Base-by-base conservation (phyloP, 2,329 filamentous ascomycete genomes). In the Alternaria novae-zelandiae region DNA sequence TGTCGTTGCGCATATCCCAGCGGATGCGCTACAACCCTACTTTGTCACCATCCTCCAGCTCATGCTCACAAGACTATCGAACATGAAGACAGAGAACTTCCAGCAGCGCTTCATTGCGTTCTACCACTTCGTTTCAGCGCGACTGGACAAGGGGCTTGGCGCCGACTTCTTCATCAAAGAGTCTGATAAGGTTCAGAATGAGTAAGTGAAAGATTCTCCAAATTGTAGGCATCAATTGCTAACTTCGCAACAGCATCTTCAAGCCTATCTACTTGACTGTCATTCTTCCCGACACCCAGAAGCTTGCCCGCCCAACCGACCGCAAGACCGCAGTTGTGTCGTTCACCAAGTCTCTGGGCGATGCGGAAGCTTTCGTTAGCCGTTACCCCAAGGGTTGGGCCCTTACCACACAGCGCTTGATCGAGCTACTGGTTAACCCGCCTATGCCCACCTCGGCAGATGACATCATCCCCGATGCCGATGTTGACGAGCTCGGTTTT, bases 401-500 rank as follows among this genome's bases (percentile, higher is more conserved):
- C 5, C 91, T 93, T 78, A 97, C 94, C 4, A 96, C 93, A 77
- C 92, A 95, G 77, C 90, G 91, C n/a, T 85, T 99, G 63, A 86
- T 99, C 45, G 93, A 95, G 72, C 86, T 98, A 13, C 86, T 99
- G 8, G 91, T 95, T 77, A 96, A 97, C 80, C 93, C 95, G 25
- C 94, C 95, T 36, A 87, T 95, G 5, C 85, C 86, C 7, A 82
- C 84, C 15, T 87, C 90, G 2, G 83, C 86, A 36, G 90, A 90
- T 61, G 93, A 96, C 70, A 83, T 92, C 54, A 90, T 97, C 67
- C 88, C 89, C 11, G 96, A 98, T 77, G 90, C 93, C 4, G 95
- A 98, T 74, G 92, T 97, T 25, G 96, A 99, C 73, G 96, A 99
- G 78, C 89, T 97, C 70, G 91, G 93, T 26, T 99, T 99, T 75